Percentiles rank a stretch among this genome's conserved stretches.
Conservation (phyloP, 805 yeast species). For the Diddensiella santjacobensis region DNA sequence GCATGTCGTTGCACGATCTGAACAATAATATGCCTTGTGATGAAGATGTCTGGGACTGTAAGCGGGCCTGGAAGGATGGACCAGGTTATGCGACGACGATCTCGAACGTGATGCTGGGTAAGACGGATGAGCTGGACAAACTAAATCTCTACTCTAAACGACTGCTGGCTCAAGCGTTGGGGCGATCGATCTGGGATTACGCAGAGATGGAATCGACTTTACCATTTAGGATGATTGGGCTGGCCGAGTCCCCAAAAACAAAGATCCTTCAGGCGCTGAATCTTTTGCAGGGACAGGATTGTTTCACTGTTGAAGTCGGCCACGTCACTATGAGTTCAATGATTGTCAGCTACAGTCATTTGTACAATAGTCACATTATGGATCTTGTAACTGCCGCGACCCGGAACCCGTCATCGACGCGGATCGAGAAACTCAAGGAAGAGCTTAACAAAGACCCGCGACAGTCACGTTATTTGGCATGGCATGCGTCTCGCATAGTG, state of each 20-base stretch:
- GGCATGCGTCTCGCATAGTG: slow-evolving; percentile 26
- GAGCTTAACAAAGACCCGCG: slow-evolving; percentile 16
- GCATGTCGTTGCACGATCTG: slow-evolving; percentile 22
- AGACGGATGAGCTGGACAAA: not conserved
- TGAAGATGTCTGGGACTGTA: slow-evolving; percentile 23
- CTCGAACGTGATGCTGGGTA: slow-evolving; percentile 8
- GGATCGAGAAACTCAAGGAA: slow-evolving; percentile 3
- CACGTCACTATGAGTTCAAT: slow-evolving; percentile 17
- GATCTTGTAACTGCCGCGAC: slow-evolving; percentile 12
- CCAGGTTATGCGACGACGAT: slow-evolving; percentile 11
- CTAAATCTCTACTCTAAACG: slow-evolving; percentile 14
- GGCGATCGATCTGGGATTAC: slow-evolving; percentile 24
- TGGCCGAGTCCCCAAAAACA: slow-evolving; percentile 16
- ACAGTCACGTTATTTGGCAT: slow-evolving; percentile 20
- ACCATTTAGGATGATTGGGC: slow-evolving; percentile 13
- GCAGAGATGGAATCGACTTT: slow-evolving; percentile 21
- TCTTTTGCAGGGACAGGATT: slow-evolving; percentile 14
- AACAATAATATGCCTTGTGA: slow-evolving; percentile 25
- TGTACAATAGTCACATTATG: slow-evolving; percentile 11
- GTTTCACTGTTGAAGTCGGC: slow-evolving; percentile 10
- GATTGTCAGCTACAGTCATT: slow-evolving; percentile 14
- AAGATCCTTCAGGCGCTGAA: slow-evolving; percentile 16
- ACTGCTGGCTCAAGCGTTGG: slow-evolving; percentile 23
- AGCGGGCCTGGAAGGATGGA: slow-evolving; percentile 13
- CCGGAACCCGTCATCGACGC: slow-evolving; percentile 4